phyloP scores from a whole-genome alignment of 305 asterid species.

The Galium porrigens region DNA sequence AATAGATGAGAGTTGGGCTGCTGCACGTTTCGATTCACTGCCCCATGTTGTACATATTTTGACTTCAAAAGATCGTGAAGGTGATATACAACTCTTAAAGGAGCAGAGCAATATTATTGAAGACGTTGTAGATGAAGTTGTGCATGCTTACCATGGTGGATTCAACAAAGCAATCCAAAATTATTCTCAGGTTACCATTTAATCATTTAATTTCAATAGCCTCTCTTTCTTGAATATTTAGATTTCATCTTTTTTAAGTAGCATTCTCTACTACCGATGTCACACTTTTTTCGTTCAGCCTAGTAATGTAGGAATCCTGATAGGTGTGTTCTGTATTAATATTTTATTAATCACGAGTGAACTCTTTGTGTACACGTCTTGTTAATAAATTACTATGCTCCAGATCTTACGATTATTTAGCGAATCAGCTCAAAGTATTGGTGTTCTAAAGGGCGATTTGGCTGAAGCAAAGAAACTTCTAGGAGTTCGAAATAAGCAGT shows the following conservation, averaged over 20 bases:
- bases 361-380: slow-evolving; percentile 1
- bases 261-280: not conserved
- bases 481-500: slow-evolving; percentile 87
- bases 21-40: slow-evolving; percentile 90
- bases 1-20: slow-evolving; percentile 91
- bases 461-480: slow-evolving; percentile 74
- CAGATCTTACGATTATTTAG: slow-evolving; percentile 96
- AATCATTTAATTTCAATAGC: slow-evolving; percentile 11
- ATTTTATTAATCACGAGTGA: not conserved
- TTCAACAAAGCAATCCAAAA: slow-evolving; percentile 98
- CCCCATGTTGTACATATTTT: slow-evolving; percentile 97
- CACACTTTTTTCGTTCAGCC: not conserved
- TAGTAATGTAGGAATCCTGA: slow-evolving; percentile 5
- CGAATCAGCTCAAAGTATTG: slow-evolving; percentile 87
- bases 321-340: not conserved
- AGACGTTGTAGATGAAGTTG: slow-evolving; percentile 98
- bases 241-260: not conserved
- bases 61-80: slow-evolving; percentile 94
- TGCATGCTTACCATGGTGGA: slow-evolving; percentile 95
- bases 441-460: slow-evolving; percentile 66
- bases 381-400: slow-evolving; percentile 17
- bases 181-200: slow-evolving; percentile 82
- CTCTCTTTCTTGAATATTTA: not conserved
- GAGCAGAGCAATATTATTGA: slow-evolving; percentile 91
- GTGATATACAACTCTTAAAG: slow-evolving; percentile 59